Evolutionary conservation across 2,329 filamentous ascomycete species (phyloP), one percentile per base, ranked within the genome.

Genomic region (Polytolypa hystricis): DNA sequence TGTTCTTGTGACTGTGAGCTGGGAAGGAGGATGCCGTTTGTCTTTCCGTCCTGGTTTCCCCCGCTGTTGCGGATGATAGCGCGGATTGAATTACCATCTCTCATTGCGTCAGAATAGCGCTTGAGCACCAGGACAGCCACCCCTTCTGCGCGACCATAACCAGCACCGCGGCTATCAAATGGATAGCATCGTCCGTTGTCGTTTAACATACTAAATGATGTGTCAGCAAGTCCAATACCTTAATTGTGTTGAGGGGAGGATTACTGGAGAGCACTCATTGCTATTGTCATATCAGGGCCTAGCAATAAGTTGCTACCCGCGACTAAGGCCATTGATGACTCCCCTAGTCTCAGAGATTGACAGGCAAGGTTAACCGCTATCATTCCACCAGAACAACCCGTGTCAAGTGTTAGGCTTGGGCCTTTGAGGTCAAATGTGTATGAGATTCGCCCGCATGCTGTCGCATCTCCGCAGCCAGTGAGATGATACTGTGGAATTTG

Each of bases 291-390:
- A 35, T 41, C 47, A 39, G 32, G 47, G 35, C 21, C 81, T 39
- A 79, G 82, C 58, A 83, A 66, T 45, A 82, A 74, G 31, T 79
- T 81, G 10, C 80, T 61, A 42, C 81, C 81, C 41, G 81, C 81
- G 3, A 80, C 79, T 25, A 82, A 73, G 3, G 80, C 81, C 8
- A 77, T 84, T 49, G 85, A 80, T 42, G 76, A 80, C 46, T 85
- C 81, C 39, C 74, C 72, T 5, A 71, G 67, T 71, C 75, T 78
- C 12, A 84, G 61, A 0, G 79, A 71, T 4, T 73, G 74, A 58
- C 79, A 84, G 7, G 71, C 69, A 5, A 77, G 58, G 45, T 81
- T 72, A 26, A 82, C 73, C 1, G 76, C 76, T 25, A 32, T 32
- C 30, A 3, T 14, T 32, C 28, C 11, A 32, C 30, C 30, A 17